Conservation (phyloP, 352 stramenopile species). For the Phytophthora quininea region DNA sequence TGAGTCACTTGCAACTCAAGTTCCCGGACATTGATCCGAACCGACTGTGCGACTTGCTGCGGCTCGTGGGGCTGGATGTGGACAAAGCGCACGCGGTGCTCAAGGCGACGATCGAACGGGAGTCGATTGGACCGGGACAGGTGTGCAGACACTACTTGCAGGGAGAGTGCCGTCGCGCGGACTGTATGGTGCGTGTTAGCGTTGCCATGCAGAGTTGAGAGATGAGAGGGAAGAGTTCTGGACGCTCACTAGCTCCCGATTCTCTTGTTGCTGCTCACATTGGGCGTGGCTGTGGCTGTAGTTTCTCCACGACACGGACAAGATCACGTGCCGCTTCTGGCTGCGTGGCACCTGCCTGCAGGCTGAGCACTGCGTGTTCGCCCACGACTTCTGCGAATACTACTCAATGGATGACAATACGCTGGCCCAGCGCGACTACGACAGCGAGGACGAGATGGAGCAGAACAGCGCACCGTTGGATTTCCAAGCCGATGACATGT, state of each 20-base stretch:
- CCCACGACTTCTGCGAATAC: slow-evolving; percentile 81
- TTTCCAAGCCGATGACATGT: slow-evolving; percentile 79
- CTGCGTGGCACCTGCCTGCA: slow-evolving; percentile 81
- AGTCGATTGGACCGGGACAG: slow-evolving; percentile 70
- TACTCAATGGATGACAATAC: slow-evolving; percentile 62
- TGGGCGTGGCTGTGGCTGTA: slow-evolving; percentile 38
- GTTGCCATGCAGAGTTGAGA: slow-evolving; percentile 25
- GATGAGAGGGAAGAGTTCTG: slow-evolving; percentile 19
- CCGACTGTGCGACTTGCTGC: slow-evolving; percentile 76
- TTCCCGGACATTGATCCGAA: slow-evolving; percentile 80
- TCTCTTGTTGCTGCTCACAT: slow-evolving; percentile 32
- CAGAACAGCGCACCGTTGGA: slow-evolving; percentile 51
- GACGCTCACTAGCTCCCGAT: slow-evolving; percentile 24
- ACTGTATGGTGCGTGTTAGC: slow-evolving; percentile 78
- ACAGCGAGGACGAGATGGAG: slow-evolving; percentile 78
- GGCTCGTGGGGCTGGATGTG: slow-evolving; percentile 72
- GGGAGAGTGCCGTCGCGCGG: slow-evolving; percentile 79
- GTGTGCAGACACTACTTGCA: slow-evolving; percentile 86
- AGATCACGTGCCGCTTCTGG: slow-evolving; percentile 88
- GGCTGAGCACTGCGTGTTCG: slow-evolving; percentile 80
- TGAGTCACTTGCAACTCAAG: slow-evolving; percentile 83
- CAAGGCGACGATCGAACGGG: slow-evolving; percentile 76
- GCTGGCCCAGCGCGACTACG: slow-evolving; percentile 60
- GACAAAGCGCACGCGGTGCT: slow-evolving; percentile 78
- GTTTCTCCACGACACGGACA: slow-evolving; percentile 87